Conservation (phyloP, 73 alveolate species). For the Tetrahymena borealis region DNA sequence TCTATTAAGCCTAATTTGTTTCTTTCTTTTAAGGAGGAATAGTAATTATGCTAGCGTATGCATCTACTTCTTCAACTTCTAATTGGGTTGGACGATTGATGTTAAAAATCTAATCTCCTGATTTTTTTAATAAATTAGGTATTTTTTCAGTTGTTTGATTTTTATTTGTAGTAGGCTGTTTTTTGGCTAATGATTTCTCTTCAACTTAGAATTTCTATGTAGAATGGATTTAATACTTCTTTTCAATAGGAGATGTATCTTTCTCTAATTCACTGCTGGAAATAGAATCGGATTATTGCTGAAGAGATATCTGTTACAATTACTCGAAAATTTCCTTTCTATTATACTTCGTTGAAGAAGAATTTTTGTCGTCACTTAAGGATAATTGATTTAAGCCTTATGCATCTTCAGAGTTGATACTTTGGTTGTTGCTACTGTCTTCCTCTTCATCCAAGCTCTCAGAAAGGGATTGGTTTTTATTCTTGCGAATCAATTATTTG, state of each 20-base stretch:
- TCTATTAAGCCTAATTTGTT: background rate
- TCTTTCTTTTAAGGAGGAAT: background rate
- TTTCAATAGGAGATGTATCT: background rate
- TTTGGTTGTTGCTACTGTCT: background rate
- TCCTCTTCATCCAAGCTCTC: background rate
- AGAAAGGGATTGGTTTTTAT: background rate
- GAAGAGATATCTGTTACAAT: background rate
- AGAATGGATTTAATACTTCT: too few relatives aligned
- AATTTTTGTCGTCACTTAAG: background rate
- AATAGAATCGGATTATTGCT: background rate
- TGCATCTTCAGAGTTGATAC: background rate
- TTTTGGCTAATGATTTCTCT: too few relatives aligned
- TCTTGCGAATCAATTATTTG: background rate
- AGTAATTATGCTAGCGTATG: background rate
- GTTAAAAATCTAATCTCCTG: background rate
- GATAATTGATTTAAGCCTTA: background rate
- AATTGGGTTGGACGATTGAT: too few relatives aligned
- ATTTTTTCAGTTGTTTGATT: background rate
- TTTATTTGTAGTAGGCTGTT: background rate
- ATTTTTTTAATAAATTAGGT: too few relatives aligned
- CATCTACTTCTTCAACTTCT: background rate
- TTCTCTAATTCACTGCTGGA: background rate
- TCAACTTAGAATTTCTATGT: background rate
- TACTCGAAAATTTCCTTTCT: background rate
- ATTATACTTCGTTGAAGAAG: background rate